These are phyloP conservation scores for Nakazawaea populi DNA, from an alignment of 805 yeast genomes.

Conservation along the genomic window DNA sequence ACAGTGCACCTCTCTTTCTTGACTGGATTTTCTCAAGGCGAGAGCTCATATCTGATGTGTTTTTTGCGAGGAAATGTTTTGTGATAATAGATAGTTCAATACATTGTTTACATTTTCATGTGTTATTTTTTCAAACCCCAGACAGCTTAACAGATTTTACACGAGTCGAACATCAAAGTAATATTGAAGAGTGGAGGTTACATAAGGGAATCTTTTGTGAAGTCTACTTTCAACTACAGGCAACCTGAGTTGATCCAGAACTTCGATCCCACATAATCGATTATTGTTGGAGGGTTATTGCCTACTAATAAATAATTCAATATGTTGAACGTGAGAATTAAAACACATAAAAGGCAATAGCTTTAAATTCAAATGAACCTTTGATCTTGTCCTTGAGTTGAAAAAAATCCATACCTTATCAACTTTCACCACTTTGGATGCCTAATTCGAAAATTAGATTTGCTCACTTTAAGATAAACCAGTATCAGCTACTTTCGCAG, in stretches of 20 bases:
- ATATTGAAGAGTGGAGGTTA: constrained; percentile 84
- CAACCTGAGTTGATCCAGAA: constrained; percentile 90
- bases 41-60: constrained; percentile 1
- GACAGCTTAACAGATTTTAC: constrained; percentile 49
- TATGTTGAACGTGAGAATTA: constrained; percentile 83
- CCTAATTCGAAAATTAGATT: constrained; percentile 75
- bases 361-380: constrained; percentile 95
- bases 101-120: not conserved
- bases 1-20: constrained; percentile 25
- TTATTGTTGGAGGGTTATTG: constrained; percentile 84
- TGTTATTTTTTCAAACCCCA: not conserved
- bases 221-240: constrained; percentile 71
- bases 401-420: constrained; percentile 98
- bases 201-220: constrained; percentile 90
- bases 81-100: no score
- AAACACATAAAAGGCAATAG: constrained; percentile 99
- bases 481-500: no score
- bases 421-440: constrained; percentile 91
- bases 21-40: constrained; percentile 14
- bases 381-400: constrained; percentile 90
- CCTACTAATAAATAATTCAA: constrained; percentile 93
- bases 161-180: constrained; percentile 67
- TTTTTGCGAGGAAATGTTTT: no score
- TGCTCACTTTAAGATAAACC: no score
- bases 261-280: constrained; percentile 79